These are phyloP conservation scores for Podosphaera leucotricha DNA, from an alignment of 2,329 filamentous ascomycete genomes.

Conservation along the genomic window DNA sequence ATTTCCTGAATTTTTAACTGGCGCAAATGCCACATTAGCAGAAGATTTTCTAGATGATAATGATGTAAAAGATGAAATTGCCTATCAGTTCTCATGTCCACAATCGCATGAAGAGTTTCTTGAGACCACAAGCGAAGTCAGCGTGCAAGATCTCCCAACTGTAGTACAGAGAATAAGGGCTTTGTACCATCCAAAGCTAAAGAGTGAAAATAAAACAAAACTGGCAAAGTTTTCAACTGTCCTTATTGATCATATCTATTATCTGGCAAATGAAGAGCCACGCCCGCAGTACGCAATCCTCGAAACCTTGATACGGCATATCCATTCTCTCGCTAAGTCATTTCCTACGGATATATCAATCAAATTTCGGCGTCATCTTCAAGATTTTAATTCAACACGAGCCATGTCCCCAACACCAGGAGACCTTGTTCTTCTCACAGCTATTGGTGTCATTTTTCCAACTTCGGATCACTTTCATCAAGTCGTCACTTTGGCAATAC, in stretches of 20 bases:
- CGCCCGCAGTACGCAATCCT: slow-evolving; percentile 40
- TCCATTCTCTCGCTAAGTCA: slow-evolving; percentile 77
- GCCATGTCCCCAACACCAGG: slow-evolving; percentile 33
- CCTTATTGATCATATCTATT: slow-evolving; percentile 37
- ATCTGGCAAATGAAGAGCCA: slow-evolving; percentile 20
- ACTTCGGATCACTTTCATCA: slow-evolving; percentile 96
- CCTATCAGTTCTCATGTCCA: slow-evolving; percentile 73
- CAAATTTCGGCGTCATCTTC: slow-evolving; percentile 53
- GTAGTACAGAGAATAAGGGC: slow-evolving; percentile 78
- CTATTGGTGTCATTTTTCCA: slow-evolving; percentile 65
- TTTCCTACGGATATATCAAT: slow-evolving; percentile 58
- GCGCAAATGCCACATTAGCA: slow-evolving; percentile 21
- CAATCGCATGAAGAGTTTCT: slow-evolving; percentile 53
- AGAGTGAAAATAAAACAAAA: slow-evolving; percentile 64
- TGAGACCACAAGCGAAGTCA: slow-evolving; percentile 34
- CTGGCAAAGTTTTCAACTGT: slow-evolving; percentile 42
- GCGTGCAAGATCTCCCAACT: slow-evolving; percentile 42
- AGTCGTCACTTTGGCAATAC: slow-evolving; percentile 71
- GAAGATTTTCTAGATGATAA: slow-evolving; percentile 18
- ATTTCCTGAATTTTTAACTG: slow-evolving; percentile 26
- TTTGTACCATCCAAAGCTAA: slow-evolving; percentile 74
- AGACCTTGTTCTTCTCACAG: slow-evolving; percentile 64
- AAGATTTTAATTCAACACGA: slow-evolving; percentile 25
- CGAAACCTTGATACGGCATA: slow-evolving; percentile 65
- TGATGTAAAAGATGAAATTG: slow-evolving; percentile 30